A percentile compares a stretch with the other conserved stretches of the same genome.
Evolutionary conservation across 2,329 filamentous ascomycete genomes (phyloP).

Genomic region (Cryphonectria radicalis): DNA sequence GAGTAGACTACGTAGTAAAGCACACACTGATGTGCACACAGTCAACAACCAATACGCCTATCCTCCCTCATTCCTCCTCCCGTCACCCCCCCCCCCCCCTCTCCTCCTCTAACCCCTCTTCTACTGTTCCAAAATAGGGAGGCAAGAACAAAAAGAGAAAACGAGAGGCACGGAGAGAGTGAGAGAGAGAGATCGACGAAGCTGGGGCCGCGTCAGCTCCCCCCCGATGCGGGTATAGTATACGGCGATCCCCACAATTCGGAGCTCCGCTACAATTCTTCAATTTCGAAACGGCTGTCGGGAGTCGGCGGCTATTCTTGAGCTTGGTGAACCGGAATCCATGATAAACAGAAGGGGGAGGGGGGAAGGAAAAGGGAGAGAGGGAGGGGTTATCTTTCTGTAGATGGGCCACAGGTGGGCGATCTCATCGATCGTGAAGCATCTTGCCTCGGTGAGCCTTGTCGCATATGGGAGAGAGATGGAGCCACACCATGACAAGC

Average conservation of each 20-base stretch:
- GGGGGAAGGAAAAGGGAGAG: background rate
- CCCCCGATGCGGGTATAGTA: background rate
- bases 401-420: background rate
- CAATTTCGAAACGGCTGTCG: background rate
- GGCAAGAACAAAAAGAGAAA: background rate
- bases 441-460: background rate
- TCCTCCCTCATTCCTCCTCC: no score
- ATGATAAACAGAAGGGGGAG: background rate
- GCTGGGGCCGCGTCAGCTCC: conserved; percentile 8
- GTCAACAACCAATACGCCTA: background rate
- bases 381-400: background rate
- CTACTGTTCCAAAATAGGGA: background rate
- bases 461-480: background rate
- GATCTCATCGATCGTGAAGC: background rate
- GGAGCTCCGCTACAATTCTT: background rate
- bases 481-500: background rate
- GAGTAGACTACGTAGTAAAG: background rate
- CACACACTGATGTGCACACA: background rate
- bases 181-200: background rate
- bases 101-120: background rate
- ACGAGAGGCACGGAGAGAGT: background rate
- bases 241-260: conserved; percentile 4
- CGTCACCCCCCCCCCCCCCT: background rate
- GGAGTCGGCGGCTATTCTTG: conserved; percentile 8
- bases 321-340: background rate